These are phyloP conservation scores for Xylariaceae sp. DNA, from an alignment of 2,329 filamentous ascomycete species.

Conservation along the genomic window DNA sequence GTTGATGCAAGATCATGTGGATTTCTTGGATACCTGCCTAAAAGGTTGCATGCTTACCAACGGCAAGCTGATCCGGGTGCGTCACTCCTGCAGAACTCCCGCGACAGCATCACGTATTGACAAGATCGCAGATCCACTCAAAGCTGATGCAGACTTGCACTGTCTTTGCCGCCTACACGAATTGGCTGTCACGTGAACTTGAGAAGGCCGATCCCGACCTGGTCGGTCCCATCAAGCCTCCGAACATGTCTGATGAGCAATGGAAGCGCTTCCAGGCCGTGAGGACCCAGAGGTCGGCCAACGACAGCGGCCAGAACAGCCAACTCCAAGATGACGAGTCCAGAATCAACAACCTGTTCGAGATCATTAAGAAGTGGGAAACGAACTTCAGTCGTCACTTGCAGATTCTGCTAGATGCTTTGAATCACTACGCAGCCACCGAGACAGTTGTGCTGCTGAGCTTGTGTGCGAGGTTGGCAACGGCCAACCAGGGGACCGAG, in stretches of 20 bases:
- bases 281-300: slow-evolving; percentile 32
- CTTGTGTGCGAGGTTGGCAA: slow-evolving; percentile 74
- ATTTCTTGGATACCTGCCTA: slow-evolving; percentile 93
- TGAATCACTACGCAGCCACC: slow-evolving; percentile 95
- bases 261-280: slow-evolving; percentile 51
- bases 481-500: slow-evolving; percentile 69
- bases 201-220: slow-evolving; percentile 78
- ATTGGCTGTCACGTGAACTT: slow-evolving; percentile 77
- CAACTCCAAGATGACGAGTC: slow-evolving; percentile 32
- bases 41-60: slow-evolving; percentile 99
- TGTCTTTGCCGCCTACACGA: slow-evolving; percentile 86
- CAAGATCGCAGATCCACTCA: slow-evolving; percentile 69
- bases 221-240: slow-evolving; percentile 46
- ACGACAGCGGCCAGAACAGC: slow-evolving; percentile 29
- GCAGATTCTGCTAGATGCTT: slow-evolving; percentile 85
- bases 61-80: slow-evolving; percentile 81
- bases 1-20: slow-evolving; percentile 97
- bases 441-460: slow-evolving; percentile 92
- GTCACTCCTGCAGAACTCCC: slow-evolving; percentile 16
- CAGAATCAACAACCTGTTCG: slow-evolving; percentile 69
- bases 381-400: slow-evolving; percentile 86
- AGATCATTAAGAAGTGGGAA: slow-evolving; percentile 87
- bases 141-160: slow-evolving; percentile 95
- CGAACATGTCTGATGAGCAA: slow-evolving; percentile 52
- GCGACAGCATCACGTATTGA: slow-evolving; percentile 11